Conservation (phyloP, 2,329 filamentous ascomycete species). For the Amylocarpus encephaloides region DNA sequence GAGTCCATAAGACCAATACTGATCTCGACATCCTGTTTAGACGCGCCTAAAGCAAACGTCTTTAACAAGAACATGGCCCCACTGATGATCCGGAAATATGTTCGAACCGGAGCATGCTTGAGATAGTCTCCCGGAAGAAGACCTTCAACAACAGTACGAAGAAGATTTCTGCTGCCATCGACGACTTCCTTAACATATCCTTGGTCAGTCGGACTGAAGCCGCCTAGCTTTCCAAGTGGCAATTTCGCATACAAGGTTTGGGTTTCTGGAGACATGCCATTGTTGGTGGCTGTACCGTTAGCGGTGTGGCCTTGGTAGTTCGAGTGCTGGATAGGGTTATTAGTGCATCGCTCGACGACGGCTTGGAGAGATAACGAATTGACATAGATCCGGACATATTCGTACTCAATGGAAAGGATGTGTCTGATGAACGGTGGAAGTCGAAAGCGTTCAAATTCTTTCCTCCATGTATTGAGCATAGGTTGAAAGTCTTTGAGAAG, state of each 20-base stretch:
- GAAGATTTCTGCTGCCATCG: constrained; percentile 68
- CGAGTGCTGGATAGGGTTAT: constrained; percentile 50
- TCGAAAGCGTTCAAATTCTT: constrained; percentile 72
- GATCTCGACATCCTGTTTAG: constrained; percentile 69
- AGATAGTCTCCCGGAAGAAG: constrained; percentile 69
- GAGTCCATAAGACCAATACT: constrained; percentile 70
- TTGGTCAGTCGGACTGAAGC: constrained; percentile 60
- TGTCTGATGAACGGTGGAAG: constrained; percentile 61
- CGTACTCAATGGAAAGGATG: constrained; percentile 89
- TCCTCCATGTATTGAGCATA: constrained; percentile 70
- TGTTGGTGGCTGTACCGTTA: constrained; percentile 33
- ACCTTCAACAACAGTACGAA: constrained; percentile 70
- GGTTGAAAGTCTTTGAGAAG: constrained; percentile 77
- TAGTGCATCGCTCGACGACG: constrained; percentile 87
- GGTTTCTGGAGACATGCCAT: constrained; percentile 50
- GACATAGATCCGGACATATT: constrained; percentile 90
- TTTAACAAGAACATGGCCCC: constrained; percentile 81
- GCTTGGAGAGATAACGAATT: constrained; percentile 93
- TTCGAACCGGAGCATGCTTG: constrained; percentile 75
- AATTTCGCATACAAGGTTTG: constrained; percentile 60
- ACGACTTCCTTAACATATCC: constrained; percentile 72
- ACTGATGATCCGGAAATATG: constrained; percentile 80
- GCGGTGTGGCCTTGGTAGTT: constrained; percentile 31
- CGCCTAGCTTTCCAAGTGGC: constrained; percentile 56
- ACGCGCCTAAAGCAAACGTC: constrained; percentile 75